phyloP scores from a whole-genome alignment of 2,329 filamentous ascomycete species.

The Domatiomyces catenatus region DNA sequence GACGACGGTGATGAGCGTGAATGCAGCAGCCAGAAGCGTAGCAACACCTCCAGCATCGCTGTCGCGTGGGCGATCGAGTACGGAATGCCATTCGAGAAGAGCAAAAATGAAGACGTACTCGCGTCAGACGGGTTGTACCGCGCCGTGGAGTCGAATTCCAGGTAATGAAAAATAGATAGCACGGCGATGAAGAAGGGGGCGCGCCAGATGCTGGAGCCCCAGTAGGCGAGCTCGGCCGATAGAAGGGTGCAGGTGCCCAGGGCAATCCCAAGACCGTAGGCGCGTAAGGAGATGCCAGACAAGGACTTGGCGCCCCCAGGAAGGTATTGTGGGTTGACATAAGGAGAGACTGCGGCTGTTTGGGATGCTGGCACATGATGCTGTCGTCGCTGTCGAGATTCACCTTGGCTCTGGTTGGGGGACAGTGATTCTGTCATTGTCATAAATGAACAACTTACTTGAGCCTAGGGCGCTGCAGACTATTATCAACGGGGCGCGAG shows the following conservation, averaged over 20 bases:
- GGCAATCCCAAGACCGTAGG: conserved; percentile 29
- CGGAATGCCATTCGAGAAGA: conserved; percentile 66
- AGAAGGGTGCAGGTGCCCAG: conserved; percentile 23
- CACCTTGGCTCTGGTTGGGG: not conserved
- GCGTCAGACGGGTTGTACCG: conserved; percentile 63
- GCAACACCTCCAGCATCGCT: conserved; percentile 57
- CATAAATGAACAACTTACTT: not conserved
- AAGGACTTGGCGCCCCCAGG: conserved; percentile 27
- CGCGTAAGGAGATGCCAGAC: conserved; percentile 30
- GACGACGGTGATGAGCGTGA: not conserved
- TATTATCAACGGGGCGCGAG: not conserved
- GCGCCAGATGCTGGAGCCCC: conserved; percentile 35
- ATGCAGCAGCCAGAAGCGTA: conserved; percentile 10
- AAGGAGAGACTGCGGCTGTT: conserved; percentile 3
- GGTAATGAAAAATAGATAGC: conserved; percentile 77
- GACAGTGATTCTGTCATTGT: not conserved
- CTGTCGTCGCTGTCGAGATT: not conserved
- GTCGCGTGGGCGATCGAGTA: conserved; percentile 71
- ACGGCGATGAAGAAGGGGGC: conserved; percentile 38
- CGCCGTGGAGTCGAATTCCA: conserved; percentile 88
- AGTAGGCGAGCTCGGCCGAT: conserved; percentile 18
- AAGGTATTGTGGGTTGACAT: conserved; percentile 11
- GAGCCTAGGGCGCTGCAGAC: not conserved
- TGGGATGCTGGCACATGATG: not conserved
- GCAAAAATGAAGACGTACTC: conserved; percentile 60